These are phyloP conservation scores for Phytophthora pini DNA, from an alignment of 352 stramenopile species.

Conservation along the genomic window DNA sequence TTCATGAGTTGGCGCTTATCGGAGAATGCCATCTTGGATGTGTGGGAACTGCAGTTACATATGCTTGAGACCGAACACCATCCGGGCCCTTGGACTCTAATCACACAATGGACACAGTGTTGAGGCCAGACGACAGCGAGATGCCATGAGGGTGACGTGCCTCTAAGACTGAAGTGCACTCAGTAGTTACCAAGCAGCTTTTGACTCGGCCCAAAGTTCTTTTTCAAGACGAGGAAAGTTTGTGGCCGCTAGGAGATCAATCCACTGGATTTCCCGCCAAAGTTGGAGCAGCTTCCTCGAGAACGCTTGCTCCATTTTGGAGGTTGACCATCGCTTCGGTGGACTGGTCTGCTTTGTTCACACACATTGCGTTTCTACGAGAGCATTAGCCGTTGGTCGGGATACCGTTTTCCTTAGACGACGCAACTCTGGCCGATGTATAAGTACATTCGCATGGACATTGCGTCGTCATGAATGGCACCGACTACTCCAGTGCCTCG, in stretches of 20 bases:
- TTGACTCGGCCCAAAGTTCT: not conserved
- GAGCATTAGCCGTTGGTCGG: constrained; percentile 15
- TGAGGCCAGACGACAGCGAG: constrained; percentile 5
- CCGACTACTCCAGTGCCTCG: not conserved
- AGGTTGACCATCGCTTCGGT: not conserved
- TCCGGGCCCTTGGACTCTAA: not conserved
- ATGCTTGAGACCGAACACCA: not conserved
- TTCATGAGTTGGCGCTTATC: too few species aligned
- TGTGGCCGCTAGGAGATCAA: not conserved
- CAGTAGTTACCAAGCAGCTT: not conserved
- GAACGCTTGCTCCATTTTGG: not conserved
- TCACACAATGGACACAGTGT: not conserved
- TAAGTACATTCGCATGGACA: not conserved
- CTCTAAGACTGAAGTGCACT: not conserved
- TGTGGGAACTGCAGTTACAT: not conserved
- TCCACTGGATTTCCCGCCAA: not conserved
- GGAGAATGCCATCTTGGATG: too few species aligned
- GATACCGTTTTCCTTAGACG: constrained; percentile 7
- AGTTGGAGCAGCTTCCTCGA: not conserved
- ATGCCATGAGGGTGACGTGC: constrained; percentile 7
- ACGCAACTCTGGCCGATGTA: constrained; percentile 11
- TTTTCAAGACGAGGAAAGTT: not conserved
- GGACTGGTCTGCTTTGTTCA: not conserved
- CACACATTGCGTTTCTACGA: constrained; percentile 8
- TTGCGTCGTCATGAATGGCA: not conserved